Evolutionary conservation across 208 protist genomes (phyloP).

Genomic region (Trypanosomatidae sp.): DNA sequence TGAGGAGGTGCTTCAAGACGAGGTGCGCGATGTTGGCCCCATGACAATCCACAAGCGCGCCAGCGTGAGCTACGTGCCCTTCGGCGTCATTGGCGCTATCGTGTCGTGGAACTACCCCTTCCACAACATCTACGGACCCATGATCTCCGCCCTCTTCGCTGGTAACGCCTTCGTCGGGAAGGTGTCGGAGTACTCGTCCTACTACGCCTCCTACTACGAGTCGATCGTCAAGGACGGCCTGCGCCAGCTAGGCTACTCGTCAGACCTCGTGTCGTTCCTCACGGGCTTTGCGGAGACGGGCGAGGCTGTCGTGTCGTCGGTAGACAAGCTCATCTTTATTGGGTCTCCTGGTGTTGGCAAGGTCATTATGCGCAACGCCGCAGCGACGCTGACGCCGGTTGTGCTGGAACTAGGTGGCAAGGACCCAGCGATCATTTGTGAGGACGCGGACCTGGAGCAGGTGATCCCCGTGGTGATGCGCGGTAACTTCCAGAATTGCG

Average conservation of each 20-base stretch:
- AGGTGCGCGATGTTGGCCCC: slow-evolving; percentile 83
- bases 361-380: slow-evolving; percentile 90
- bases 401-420: slow-evolving; percentile 96
- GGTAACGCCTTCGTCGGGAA: slow-evolving; percentile 95
- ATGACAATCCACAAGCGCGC: slow-evolving; percentile 91
- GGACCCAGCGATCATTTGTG: slow-evolving; percentile 92
- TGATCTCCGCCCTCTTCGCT: slow-evolving; percentile 94
- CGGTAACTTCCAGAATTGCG: slow-evolving; percentile 92
- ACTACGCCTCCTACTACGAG: slow-evolving; percentile 91
- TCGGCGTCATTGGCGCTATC: slow-evolving; percentile 93
- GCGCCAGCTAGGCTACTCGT: slow-evolving; percentile 81
- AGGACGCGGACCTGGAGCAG: slow-evolving; percentile 91
- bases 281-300: slow-evolving; percentile 94
- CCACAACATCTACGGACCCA: slow-evolving; percentile 94
- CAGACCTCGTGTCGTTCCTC: slow-evolving; percentile 92
- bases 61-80: slow-evolving; percentile 82
- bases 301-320: slow-evolving; percentile 79
- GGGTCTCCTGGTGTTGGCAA: slow-evolving; percentile 88
- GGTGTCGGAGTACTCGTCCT: slow-evolving; percentile 94
- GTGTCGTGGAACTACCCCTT: slow-evolving; percentile 97
- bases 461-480: slow-evolving; percentile 88
- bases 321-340: slow-evolving; percentile 94
- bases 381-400: slow-evolving; percentile 91
- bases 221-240: slow-evolving; percentile 90
- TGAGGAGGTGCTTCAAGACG: slow-evolving; percentile 78